A percentile compares a stretch with the other conserved stretches of the same genome.
Conservation (phyloP, 345 rosid genomes). For the Psidium friedrichsthalianum region DNA sequence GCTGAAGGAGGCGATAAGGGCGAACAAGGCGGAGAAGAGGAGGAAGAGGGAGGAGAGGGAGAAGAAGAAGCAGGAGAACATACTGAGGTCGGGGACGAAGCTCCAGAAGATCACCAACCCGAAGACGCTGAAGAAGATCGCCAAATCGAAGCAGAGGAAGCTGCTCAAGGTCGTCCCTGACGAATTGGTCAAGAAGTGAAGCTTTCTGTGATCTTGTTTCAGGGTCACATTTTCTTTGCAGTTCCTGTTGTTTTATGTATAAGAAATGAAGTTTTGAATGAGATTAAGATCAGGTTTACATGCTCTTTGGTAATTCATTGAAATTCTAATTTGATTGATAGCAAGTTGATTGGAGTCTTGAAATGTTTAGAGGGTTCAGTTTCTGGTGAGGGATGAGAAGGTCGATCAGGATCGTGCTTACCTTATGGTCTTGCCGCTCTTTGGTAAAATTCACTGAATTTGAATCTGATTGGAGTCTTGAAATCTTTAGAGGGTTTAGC, state of each 20-base stretch:
- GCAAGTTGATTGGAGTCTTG: not conserved
- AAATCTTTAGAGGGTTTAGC: not conserved
- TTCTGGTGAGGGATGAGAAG: conserved; percentile 21
- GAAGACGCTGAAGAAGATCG: conserved; percentile 72
- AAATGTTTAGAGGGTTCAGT: not conserved
- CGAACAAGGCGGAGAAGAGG: conserved; percentile 73
- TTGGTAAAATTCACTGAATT: not conserved
- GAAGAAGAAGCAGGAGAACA: conserved; percentile 83
- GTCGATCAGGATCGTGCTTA: not conserved
- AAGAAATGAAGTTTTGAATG: not conserved
- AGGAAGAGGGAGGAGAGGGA: conserved; percentile 73
- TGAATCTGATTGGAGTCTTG: not conserved
- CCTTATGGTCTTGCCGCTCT: not conserved
- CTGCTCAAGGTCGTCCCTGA: conserved; percentile 69
- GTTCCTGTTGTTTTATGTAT: not conserved
- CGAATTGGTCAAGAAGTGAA: conserved; percentile 22
- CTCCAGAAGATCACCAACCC: conserved; percentile 75
- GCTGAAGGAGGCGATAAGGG: conserved; percentile 79
- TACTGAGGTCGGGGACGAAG: conserved; percentile 70
- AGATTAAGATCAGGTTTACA: not conserved
- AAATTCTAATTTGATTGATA: not conserved
- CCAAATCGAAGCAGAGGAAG: conserved; percentile 70
- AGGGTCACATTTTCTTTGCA: not conserved
- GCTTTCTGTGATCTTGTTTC: not conserved
- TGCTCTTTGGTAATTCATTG: not conserved